A percentile compares a stretch with the other conserved stretches of the same genome.
Evolutionary conservation across 2,329 filamentous ascomycete species (phyloP).

Genomic region (Pseudogymnoascus sp.): DNA sequence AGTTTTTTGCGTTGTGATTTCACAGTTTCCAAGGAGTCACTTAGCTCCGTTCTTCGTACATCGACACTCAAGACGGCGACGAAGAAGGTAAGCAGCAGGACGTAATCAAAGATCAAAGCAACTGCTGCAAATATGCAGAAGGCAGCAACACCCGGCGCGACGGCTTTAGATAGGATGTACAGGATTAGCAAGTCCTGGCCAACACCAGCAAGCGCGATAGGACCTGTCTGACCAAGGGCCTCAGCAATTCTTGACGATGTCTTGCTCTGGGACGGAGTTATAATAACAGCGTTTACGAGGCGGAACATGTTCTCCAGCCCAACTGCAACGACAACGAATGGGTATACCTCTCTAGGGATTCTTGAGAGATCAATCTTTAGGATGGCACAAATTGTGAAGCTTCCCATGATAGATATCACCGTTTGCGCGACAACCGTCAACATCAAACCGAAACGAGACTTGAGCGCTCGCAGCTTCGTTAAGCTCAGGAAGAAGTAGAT

Average conservation of each 20-base stretch:
- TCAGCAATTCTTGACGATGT: conserved; percentile 64
- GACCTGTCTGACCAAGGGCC: conserved; percentile 66
- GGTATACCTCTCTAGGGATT: conserved; percentile 68
- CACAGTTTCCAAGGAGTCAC: conserved; percentile 53
- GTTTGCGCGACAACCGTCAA: conserved; percentile 65
- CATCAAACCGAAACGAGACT: conserved; percentile 66
- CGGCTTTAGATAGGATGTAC: conserved; percentile 56
- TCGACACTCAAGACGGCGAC: conserved; percentile 73
- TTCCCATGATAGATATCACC: conserved; percentile 65
- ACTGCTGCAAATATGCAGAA: conserved; percentile 73
- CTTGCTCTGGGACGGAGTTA: conserved; percentile 60
- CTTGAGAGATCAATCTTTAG: conserved; percentile 68
- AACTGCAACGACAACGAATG: conserved; percentile 67
- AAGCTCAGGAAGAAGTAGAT: conserved; percentile 61
- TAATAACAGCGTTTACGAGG: conserved; percentile 69
- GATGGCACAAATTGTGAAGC: conserved; percentile 71
- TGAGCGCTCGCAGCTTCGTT: conserved; percentile 64
- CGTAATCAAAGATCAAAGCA: conserved; percentile 68
- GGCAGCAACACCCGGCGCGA: conserved; percentile 62
- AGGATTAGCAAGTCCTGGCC: conserved; percentile 63
- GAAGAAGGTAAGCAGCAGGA: conserved; percentile 75
- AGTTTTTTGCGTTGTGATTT: conserved; percentile 3
- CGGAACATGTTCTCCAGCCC: conserved; percentile 74
- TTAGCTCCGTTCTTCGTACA: conserved; percentile 67
- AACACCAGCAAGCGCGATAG: conserved; percentile 60